Conservation (phyloP, 805 yeast genomes). For the Ogataea pignaliae region DNA sequence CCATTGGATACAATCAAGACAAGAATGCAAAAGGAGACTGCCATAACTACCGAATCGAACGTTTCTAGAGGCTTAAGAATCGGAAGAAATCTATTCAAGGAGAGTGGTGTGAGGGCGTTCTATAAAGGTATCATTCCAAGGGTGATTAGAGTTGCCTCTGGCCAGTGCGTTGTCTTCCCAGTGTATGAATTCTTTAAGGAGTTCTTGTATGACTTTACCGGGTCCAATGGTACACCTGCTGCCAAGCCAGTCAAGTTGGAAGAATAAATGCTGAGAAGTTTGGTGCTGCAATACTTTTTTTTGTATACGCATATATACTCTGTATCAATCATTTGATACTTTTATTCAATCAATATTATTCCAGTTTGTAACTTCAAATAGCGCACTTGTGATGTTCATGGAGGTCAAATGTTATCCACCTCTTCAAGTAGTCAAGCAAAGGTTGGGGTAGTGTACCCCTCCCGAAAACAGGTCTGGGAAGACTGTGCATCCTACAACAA, state of each 20-base stretch:
- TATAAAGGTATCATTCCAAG: constrained; percentile 98
- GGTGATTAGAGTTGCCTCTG: constrained; percentile 99
- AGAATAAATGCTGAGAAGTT: constrained; percentile 4
- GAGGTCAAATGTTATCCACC: no score
- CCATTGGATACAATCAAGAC: constrained; percentile 97
- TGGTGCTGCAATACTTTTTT: not conserved
- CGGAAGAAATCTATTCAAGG: constrained; percentile 73
- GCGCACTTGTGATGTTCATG: no score
- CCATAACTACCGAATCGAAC: constrained; percentile 58
- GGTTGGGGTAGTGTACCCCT: no score
- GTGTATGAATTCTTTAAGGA: constrained; percentile 87
- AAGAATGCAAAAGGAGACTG: constrained; percentile 88
- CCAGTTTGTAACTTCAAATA: no score
- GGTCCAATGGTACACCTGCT: constrained; percentile 9
- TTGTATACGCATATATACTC: not conserved
- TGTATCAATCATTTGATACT: no score
- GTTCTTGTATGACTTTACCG: constrained; percentile 43
- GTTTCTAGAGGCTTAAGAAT: constrained; percentile 76
- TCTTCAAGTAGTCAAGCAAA: no score
- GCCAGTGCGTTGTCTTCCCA: constrained; percentile 97
- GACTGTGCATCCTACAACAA: no score
- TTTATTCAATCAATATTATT: no score
- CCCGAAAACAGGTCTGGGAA: no score
- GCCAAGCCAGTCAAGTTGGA: constrained; percentile 13
- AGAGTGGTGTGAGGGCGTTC: constrained; percentile 84